Evolutionary conservation across 345 rosid genomes (phyloP).

Genomic region (Eucalyptus tenuipes): DNA sequence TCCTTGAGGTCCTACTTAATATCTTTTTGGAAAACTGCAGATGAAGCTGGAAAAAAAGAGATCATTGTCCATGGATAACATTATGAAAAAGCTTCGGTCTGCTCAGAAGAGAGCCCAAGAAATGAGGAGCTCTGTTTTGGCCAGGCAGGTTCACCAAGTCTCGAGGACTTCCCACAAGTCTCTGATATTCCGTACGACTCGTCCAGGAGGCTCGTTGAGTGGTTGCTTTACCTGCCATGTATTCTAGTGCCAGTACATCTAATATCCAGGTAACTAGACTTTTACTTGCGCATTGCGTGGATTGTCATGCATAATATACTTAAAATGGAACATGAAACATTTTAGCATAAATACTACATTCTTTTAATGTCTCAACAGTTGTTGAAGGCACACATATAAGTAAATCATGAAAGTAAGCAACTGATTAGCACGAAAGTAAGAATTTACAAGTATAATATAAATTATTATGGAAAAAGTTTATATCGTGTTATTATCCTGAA

Average conservation of each 20-base stretch:
- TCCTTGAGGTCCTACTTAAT: not conserved
- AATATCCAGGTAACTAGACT: not conserved
- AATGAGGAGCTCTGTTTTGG: slow-evolving; percentile 69
- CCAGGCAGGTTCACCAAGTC: slow-evolving; percentile 33
- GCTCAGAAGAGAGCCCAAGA: slow-evolving; percentile 94
- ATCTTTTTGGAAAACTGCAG: slow-evolving; percentile 16
- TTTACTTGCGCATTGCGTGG: not conserved
- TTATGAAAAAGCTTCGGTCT: slow-evolving; percentile 77
- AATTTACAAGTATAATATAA: not conserved
- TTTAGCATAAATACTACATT: not conserved
- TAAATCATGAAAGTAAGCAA: not conserved
- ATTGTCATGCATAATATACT: not conserved
- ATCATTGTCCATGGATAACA: slow-evolving; percentile 84
- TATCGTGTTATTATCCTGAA: not conserved
- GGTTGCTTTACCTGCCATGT: slow-evolving; percentile 89
- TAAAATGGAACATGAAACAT: not conserved
- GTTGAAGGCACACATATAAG: not conserved
- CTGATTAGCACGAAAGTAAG: not conserved
- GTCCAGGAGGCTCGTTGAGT: slow-evolving; percentile 59
- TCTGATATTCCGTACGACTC: slow-evolving; percentile 30
- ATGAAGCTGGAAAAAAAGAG: slow-evolving; percentile 97
- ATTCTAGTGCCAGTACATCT: slow-evolving; percentile 25
- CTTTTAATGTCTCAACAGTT: not conserved
- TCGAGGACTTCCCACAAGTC: slow-evolving; percentile 28
- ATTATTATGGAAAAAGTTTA: not conserved